Evolutionary conservation across 768 basidiomycete genomes (phyloP), one percentile per base, ranked within the genome.

Genomic region (Mycena galopus): DNA sequence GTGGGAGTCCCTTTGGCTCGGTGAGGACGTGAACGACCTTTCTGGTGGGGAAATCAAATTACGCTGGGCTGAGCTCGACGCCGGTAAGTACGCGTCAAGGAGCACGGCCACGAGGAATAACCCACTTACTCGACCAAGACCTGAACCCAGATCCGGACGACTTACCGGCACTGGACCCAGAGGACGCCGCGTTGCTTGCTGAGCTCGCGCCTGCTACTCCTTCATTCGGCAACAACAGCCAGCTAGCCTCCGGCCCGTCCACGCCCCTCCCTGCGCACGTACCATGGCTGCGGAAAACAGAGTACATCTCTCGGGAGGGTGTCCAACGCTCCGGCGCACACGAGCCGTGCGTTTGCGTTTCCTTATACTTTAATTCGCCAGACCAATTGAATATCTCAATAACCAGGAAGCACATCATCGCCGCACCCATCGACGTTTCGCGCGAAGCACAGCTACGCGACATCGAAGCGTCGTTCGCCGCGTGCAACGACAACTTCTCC

Each of bases 271-370:
- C 88, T 11, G 87, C 84, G 9, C 88, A 95, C 68, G 96, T 98
- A 14, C 88, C 95, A 1, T 98, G 97, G 97, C 85, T 98, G 63
- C 88, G 97, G 63, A 96, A 94, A 80, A 97, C 96, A 0, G 96
- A 96, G 77, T 97, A 98, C 77, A 88, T 97, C 65, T 92, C 90
- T 69, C 83, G 93, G 75, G 83, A 90, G 83, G 80, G 87, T 65
- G 76, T 86, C 73, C 79, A 90, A 79, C 78, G 81, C 72, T 68
- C 83, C 74, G 29, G 81, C 77, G 67, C 78, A 30, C 86, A 88
- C 47, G 94, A 94, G 79, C 80, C 86, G 94, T 94, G 76, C 74
- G 88, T 84, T 51, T 51, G 60, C 27, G 16, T 67, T 65, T 42
- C 27, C 61, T 25, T 39, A 12, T 39, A 12, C 16, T 35, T 14